Percentiles rank a stretch among this genome's conserved stretches.
Conservation (phyloP, 1,284 basidiomycete species). For the Pseudomicrostroma phylloplanum region DNA sequence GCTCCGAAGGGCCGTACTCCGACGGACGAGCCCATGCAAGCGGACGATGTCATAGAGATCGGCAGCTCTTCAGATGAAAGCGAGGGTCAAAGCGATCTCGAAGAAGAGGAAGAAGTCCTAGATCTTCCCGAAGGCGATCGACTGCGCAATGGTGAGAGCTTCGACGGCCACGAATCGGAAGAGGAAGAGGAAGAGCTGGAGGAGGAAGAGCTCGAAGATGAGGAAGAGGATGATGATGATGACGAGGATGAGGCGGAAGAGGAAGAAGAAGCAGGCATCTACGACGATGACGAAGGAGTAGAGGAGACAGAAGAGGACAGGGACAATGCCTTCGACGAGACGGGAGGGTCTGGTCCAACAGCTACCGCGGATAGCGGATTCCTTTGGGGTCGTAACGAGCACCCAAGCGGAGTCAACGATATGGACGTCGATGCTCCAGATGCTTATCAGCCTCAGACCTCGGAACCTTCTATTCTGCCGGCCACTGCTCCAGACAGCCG, state of each 20-base stretch:
- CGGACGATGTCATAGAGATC: background rate
- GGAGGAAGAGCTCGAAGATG: background rate
- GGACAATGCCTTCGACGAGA: background rate
- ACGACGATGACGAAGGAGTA: background rate
- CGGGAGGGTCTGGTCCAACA: background rate
- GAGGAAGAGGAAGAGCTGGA: slow-evolving; percentile 6
- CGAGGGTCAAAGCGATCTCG: background rate
- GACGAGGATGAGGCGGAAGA: slow-evolving; percentile 5
- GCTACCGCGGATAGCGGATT: background rate
- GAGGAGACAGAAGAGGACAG: background rate
- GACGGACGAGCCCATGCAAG: background rate
- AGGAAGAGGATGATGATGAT: slow-evolving; percentile 5
- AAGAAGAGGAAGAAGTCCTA: background rate
- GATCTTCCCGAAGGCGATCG: background rate
- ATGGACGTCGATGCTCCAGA: background rate
- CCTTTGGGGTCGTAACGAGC: too few relatives aligned
- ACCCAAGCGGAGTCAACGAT: too few relatives aligned
- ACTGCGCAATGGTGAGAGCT: background rate
- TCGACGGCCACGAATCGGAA: background rate
- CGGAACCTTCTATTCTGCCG: background rate
- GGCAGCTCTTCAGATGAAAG: background rate
- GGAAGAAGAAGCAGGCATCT: background rate
- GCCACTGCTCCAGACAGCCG: background rate
- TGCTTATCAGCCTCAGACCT: background rate
- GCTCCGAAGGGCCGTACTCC: too few relatives aligned